Evolutionary conservation across 106 monocot species (phyloP).

Genomic region (Allium sativum): DNA sequence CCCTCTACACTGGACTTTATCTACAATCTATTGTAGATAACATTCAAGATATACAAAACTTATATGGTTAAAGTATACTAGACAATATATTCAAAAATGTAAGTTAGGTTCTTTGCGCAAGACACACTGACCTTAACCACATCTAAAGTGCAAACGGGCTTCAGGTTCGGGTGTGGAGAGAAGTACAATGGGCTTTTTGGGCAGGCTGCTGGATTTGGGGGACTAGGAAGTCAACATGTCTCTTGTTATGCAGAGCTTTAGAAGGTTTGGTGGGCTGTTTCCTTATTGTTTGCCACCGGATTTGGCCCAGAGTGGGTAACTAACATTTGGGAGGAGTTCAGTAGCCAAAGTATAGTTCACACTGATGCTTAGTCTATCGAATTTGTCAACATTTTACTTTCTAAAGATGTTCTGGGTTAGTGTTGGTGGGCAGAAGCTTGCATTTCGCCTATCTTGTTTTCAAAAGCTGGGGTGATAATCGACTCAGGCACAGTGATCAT

Average conservation of each 20-base stretch:
- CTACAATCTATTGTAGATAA: too few relatives aligned
- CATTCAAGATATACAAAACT: too few relatives aligned
- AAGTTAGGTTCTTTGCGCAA: constrained; percentile 11
- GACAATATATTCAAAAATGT: too few relatives aligned
- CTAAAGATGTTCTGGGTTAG: constrained; percentile 17
- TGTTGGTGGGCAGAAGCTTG: constrained; percentile 14
- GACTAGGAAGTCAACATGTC: constrained; percentile 15
- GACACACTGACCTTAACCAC: constrained; percentile 26
- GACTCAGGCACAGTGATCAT: constrained; percentile 71
- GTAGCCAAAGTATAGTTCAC: constrained; percentile 11
- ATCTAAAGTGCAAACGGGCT: neutral
- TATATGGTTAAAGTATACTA: too few relatives aligned
- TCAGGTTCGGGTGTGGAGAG: constrained; percentile 18
- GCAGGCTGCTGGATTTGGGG: constrained; percentile 16
- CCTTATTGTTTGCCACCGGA: constrained; percentile 32
- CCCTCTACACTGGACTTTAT: too few relatives aligned
- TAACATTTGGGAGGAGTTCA: constrained; percentile 11
- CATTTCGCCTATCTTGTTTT: constrained; percentile 27
- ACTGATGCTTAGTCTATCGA: constrained; percentile 11
- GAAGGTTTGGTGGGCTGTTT: constrained; percentile 15
- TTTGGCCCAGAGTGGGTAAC: constrained; percentile 17
- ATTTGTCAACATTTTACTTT: constrained; percentile 20
- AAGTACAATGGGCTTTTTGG: constrained; percentile 20
- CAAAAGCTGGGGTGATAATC: constrained; percentile 23
- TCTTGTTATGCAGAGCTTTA: constrained; percentile 17